Base-by-base conservation (phyloP, 257 asterid genomes). In the Forsythia viridissima region DNA sequence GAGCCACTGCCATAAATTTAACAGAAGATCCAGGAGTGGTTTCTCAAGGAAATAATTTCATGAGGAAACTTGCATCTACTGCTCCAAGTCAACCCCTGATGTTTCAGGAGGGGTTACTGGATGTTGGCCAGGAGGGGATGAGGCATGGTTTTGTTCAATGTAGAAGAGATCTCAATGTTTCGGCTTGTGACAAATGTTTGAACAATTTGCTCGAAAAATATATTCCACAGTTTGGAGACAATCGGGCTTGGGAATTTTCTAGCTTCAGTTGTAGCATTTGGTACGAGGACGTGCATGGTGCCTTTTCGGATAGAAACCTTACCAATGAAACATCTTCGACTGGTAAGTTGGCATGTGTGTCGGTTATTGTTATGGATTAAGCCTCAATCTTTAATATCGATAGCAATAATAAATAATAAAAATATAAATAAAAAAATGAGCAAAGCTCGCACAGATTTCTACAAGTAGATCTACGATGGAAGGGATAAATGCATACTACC, bases 51-150 rank as follows among this genome's bases (percentile, higher is more conserved):
- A 59, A 59, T 59, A 8, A n/a, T 6, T 59, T 59, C 68, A 59
- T 59, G 13, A 59, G 68, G 68, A 59, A 59, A n/a, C 68, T 59
- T 59, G 36, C 68, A 59, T 59, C 68, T n/a, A n/a, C 34, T n/a
- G 37, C 37, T 59, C 68, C 68, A n/a, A 59, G 36, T n/a, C 34
- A 59, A 21, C 13, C 5, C 34, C 34, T 59, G 68, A 59, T 59
- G 68, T 59, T 59, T 59, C 3, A 20, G 36, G 68, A 59, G 3
- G 68, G 68, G 68, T 8, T 20, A n/a, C 34, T 59, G 68, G 68
- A 59, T 59, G 36, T 59, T 59, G 68, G 30, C 30, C 24, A n/a
- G 66, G 3, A 57, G 30, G 34, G 66, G 66, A 57, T 4, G 66
- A 57, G 66, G 36, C 4, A 57, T 57, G 66, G 66, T 2, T 57